Evolutionary conservation across 129 eudicot species (phyloP).

Genomic region (Flaveria ramosissima): DNA sequence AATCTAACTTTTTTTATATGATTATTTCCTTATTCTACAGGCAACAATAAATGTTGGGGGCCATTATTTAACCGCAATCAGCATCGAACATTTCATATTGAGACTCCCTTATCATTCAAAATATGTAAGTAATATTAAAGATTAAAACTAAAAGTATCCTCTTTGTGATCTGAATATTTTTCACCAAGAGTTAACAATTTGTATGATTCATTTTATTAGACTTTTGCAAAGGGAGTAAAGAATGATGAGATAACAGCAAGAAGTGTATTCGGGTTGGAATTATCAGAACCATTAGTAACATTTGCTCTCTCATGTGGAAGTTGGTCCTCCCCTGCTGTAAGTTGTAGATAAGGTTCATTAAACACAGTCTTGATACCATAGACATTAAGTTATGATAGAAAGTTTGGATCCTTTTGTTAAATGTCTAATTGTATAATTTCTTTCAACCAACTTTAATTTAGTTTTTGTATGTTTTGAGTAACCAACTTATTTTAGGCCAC

Average conservation of each 20-base stretch:
- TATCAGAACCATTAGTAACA: slow-evolving; percentile 91
- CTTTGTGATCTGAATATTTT: slow-evolving; percentile 5
- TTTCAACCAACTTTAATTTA: background rate
- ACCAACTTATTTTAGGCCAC: background rate
- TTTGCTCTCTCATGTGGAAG: slow-evolving; percentile 96
- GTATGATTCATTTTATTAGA: slow-evolving; percentile 38
- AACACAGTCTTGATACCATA: slow-evolving; percentile 25
- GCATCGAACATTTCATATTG: slow-evolving; percentile 83
- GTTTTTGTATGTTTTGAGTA: background rate
- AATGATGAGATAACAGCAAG: slow-evolving; percentile 68
- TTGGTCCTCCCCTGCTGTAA: slow-evolving; percentile 98
- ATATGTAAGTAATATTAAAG: slow-evolving; percentile 53
- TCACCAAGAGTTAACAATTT: background rate
- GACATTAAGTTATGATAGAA: background rate
- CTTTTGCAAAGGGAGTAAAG: slow-evolving; percentile 63
- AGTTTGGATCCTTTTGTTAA: background rate
- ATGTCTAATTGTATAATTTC: background rate
- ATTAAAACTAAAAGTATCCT: background rate
- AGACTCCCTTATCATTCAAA: slow-evolving; percentile 87
- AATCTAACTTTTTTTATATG: background rate
- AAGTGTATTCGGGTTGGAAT: slow-evolving; percentile 72
- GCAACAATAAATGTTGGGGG: slow-evolving; percentile 89
- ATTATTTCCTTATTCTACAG: slow-evolving; percentile 40
- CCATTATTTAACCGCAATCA: slow-evolving; percentile 69
- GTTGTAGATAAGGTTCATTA: slow-evolving; percentile 46